Evolutionary conservation across 306 rosid species (phyloP).

Genomic region (Delonix regia): DNA sequence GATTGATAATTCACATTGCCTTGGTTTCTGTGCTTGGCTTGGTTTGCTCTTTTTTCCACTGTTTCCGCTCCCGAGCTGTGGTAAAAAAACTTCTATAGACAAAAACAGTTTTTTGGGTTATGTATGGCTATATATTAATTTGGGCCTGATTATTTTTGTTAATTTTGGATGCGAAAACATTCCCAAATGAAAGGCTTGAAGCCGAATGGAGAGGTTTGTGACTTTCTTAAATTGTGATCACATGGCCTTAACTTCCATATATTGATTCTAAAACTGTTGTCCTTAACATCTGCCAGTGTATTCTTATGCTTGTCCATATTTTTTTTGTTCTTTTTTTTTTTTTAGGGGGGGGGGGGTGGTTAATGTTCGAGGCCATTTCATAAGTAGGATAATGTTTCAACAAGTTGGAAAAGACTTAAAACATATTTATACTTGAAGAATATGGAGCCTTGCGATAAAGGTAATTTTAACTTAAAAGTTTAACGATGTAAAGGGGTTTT

Average conservation of each 20-base stretch:
- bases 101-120: neutral
- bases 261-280: neutral
- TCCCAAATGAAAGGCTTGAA: neutral
- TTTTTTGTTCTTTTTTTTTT: too few species aligned
- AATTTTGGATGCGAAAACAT: neutral
- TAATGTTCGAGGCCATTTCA: neutral
- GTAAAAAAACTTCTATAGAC: neutral
- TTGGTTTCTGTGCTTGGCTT: neutral
- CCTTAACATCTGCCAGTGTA: too few species aligned
- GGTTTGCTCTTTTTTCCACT: neutral
- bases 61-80: neutral
- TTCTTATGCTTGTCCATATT: neutral
- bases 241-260: neutral
- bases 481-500: too few species aligned
- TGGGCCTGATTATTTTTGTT: neutral
- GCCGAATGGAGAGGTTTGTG: neutral
- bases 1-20: neutral
- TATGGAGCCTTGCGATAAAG: too few species aligned
- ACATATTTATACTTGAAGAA: too few species aligned
- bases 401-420: too few species aligned
- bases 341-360: too few species aligned
- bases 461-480: too few species aligned
- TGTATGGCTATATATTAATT: neutral
- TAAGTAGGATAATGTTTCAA: neutral
- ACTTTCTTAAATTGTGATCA: neutral